These are phyloP conservation scores for Intubia oerlemansii DNA, from an alignment of 2,329 filamentous ascomycete species.

Conservation along the genomic window DNA sequence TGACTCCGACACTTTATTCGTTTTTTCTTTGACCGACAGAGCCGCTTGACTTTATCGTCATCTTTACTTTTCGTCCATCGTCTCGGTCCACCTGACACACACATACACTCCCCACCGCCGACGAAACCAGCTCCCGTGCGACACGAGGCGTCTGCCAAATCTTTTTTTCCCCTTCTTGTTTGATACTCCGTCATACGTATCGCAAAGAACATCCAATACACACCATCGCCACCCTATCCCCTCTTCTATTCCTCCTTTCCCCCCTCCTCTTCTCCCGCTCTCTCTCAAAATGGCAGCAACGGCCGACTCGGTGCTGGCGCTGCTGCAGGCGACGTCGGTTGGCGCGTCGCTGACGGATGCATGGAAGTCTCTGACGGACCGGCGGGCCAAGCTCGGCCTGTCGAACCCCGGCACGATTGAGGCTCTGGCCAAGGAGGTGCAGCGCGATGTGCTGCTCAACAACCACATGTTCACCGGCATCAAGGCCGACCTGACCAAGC, in stretches of 20 bases:
- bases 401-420: conserved; percentile 87
- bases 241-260: too few species aligned
- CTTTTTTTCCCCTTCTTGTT: too few species aligned
- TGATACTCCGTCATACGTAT: conserved; percentile 5
- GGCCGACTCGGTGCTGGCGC: conserved; percentile 30
- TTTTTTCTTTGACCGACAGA: too few species aligned
- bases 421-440: conserved; percentile 65
- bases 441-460: conserved; percentile 88
- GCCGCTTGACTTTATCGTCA: too few species aligned
- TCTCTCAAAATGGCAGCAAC: conserved; percentile 27
- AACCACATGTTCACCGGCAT: conserved; percentile 95
- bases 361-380: conserved; percentile 62
- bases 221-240: conserved; percentile 1
- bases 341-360: conserved; percentile 50
- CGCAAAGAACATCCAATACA: conserved; percentile 1
- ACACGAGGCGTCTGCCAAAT: too few species aligned
- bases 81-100: too few species aligned
- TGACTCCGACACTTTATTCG: too few species aligned
- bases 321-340: conserved; percentile 56
- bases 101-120: too few species aligned
- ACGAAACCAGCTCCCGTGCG: too few species aligned
- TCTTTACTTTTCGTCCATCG: too few species aligned
- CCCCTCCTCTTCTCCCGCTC: too few species aligned
- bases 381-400: conserved; percentile 71
- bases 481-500: conserved; percentile 89